Conservation (phyloP, 129 eudicot species). For the Pulicaria dysenterica region DNA sequence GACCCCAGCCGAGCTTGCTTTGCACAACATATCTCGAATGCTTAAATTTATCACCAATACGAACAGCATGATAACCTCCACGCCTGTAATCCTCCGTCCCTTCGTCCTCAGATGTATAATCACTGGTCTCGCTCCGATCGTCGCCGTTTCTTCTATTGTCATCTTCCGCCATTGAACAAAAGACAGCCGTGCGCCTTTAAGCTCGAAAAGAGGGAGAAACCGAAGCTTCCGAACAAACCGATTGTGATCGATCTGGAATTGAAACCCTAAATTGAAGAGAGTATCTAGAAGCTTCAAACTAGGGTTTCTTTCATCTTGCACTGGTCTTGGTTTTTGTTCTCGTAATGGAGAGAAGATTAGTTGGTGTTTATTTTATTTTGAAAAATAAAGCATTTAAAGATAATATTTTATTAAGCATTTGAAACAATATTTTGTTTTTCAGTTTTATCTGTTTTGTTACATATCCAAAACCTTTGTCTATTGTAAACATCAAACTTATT, state of each 20-base stretch:
- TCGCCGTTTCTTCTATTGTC: conserved; percentile 33
- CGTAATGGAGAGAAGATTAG: conserved; percentile 26
- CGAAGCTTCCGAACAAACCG: neutral
- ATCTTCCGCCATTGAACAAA: conserved; percentile 37
- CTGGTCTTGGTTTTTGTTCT: conserved; percentile 28
- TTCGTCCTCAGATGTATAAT: conserved; percentile 86
- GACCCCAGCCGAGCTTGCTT: conserved; percentile 99
- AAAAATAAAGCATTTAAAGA: neutral
- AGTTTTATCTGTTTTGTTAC: neutral
- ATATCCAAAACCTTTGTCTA: too few relatives aligned
- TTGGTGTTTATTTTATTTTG: neutral
- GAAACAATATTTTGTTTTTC: too few relatives aligned
- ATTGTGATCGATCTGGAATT: conserved; percentile 26
- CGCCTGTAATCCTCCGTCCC: conserved; percentile 89
- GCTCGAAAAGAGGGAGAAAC: neutral
- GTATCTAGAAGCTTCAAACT: conserved; percentile 27
- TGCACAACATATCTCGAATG: conserved; percentile 78
- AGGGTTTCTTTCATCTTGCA: conserved; percentile 34
- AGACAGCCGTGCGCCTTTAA: conserved; percentile 9
- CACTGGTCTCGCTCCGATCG: conserved; percentile 47
- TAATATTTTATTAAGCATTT: neutral
- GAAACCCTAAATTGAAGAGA: conserved; percentile 26
- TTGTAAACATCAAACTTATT: too few relatives aligned
- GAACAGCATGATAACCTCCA: conserved; percentile 94
- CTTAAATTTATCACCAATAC: conserved; percentile 77